Evolutionary conservation across 805 yeast genomes (phyloP), one percentile per base, ranked within the genome.

Genomic region (Hanseniaspora meyeri): DNA sequence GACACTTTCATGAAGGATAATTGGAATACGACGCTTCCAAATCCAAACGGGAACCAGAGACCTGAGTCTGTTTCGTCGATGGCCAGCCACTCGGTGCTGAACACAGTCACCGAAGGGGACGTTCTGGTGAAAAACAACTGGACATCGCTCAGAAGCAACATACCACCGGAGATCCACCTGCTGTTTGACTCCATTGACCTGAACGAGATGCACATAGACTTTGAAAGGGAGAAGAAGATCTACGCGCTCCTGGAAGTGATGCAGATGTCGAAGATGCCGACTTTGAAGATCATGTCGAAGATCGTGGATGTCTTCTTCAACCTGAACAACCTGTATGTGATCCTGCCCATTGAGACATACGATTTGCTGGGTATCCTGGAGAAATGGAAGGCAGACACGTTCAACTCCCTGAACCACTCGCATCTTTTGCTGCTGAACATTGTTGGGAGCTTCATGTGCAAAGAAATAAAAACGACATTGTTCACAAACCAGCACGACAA

Each of bases 351-450:
- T 11, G 56, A 57, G 19, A 31, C 19, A 4, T 57, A 49, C 29
- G 59, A 57, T 48, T 16, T 57, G 1, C 3, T 51, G 8, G 59
- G 59, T 12, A 57, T 57, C 14, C 29, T 57, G 11, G 32, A 51
- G 9, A 57, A 51, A 29, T 57, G 59, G 59, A 57, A 57, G 19
- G 16, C 27, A 9, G 56, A 57, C 24, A 56, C 56, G 1, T 57
- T 49, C 11, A 37, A 51, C 14, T 45, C 52, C 16, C 36, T 57
- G 24, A 57, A 57, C 17, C 42, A 57, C 16, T 57, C 59, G 1
- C 56, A 57, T 47, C 36, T 57, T 7, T 40, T 57, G 17, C 16
- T 57, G 6, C 29, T 57, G 20, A 51, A 51, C 31, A 34, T 48
- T 0, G 32, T 40, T 5, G 48, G 40, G 1, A 47, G 51, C 20